Conservation (phyloP, 208 protist species). For the Naegleria gruberi region DNA sequence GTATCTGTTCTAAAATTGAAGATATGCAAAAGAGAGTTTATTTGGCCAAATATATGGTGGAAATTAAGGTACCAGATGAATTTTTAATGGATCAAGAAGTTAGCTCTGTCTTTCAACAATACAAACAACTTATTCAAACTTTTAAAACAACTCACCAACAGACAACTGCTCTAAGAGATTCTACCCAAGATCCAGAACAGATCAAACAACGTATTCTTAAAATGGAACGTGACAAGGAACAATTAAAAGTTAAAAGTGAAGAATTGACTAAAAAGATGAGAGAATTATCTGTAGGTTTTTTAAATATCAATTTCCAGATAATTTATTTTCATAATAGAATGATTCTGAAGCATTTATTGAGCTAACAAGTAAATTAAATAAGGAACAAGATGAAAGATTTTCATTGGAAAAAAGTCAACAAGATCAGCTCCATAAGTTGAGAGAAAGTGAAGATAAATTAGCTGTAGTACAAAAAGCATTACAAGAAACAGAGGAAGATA, state of each 20-base stretch:
- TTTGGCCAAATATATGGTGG: slow-evolving; percentile 2
- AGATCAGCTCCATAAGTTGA: background rate
- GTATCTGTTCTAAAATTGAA: background rate
- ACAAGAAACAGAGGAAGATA: background rate
- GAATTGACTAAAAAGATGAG: slow-evolving; percentile 6
- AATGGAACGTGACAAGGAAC: slow-evolving; percentile 17
- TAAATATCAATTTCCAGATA: background rate
- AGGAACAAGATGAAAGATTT: background rate
- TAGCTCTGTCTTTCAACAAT: background rate
- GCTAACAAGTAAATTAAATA: background rate
- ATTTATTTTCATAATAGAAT: background rate
- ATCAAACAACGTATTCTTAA: background rate
- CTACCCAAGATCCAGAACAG: background rate
- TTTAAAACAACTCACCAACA: slow-evolving; percentile 14
- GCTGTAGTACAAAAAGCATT: background rate
- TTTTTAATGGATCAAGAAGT: slow-evolving; percentile 10
- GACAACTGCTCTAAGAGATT: background rate
- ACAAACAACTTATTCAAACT: slow-evolving; percentile 1
- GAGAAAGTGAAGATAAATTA: background rate
- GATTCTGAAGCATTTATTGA: background rate
- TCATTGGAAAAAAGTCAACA: slow-evolving; percentile 11
- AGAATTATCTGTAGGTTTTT: background rate
- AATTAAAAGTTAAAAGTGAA: slow-evolving; percentile 13
- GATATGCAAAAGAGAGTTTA: slow-evolving; percentile 11
- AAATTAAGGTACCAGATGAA: slow-evolving; percentile 19